These are phyloP conservation scores for Cordyceps cateniannulata DNA, from an alignment of 2,329 filamentous ascomycete genomes.

Conservation along the genomic window DNA sequence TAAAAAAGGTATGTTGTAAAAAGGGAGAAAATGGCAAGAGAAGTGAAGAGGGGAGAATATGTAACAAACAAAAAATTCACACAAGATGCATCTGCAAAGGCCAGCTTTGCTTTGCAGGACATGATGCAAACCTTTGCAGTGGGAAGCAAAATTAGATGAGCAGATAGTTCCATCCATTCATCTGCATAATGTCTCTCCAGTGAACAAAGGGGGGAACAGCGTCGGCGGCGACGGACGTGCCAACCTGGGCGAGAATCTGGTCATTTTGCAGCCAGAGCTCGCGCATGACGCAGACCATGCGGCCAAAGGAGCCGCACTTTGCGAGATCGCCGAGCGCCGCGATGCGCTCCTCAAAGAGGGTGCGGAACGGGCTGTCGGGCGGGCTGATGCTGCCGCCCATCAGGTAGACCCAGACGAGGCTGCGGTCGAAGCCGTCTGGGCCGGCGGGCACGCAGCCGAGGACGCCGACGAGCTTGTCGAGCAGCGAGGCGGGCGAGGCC, in stretches of 20 bases:
- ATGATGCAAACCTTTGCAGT: background rate
- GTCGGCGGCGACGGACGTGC: slow-evolving; percentile 32
- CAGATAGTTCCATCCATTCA: slow-evolving; percentile 87
- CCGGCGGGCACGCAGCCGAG: slow-evolving; percentile 80
- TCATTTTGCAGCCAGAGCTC: slow-evolving; percentile 83
- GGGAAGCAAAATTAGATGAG: slow-evolving; percentile 54
- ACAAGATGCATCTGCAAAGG: slow-evolving; percentile 21
- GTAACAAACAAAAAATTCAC: slow-evolving; percentile 18
- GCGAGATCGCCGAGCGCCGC: slow-evolving; percentile 69
- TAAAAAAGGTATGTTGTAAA: no score
- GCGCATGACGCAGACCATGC: slow-evolving; percentile 68
- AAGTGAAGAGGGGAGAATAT: slow-evolving; percentile 20
- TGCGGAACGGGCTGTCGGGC: slow-evolving; percentile 66
- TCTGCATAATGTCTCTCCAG: slow-evolving; percentile 91
- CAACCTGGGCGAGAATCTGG: slow-evolving; percentile 31
- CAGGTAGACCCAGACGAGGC: slow-evolving; percentile 87
- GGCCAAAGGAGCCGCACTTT: slow-evolving; percentile 77
- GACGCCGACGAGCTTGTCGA: slow-evolving; percentile 69
- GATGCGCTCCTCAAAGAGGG: slow-evolving; percentile 70
- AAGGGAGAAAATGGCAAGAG: slow-evolving; percentile 18
- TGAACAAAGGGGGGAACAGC: slow-evolving; percentile 62
- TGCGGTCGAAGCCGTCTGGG: slow-evolving; percentile 77
- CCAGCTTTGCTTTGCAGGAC: slow-evolving; percentile 11
- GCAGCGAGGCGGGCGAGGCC: slow-evolving; percentile 65
- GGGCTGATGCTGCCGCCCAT: slow-evolving; percentile 76